These are phyloP conservation scores for Dothistroma pini DNA, from an alignment of 2,329 filamentous ascomycete species.

Conservation along the genomic window DNA sequence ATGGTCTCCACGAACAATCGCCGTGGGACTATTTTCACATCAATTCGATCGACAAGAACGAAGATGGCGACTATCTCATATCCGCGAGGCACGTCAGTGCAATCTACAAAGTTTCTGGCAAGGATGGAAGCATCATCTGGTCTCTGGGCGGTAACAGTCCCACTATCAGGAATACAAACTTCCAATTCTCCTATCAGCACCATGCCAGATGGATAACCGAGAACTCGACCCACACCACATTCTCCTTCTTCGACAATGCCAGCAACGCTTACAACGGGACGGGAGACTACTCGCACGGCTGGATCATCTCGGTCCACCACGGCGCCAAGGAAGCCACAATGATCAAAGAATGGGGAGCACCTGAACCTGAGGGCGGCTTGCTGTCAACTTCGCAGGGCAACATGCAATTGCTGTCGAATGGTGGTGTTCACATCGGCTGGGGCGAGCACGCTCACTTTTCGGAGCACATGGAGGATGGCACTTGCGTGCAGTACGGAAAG, in stretches of 20 bases:
- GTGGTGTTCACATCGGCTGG: conserved; percentile 57
- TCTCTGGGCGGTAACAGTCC: conserved; percentile 48
- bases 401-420: conserved; percentile 53
- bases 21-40: conserved; percentile 57
- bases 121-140: conserved; percentile 48
- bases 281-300: conserved; percentile 41
- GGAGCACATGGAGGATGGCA: conserved; percentile 46
- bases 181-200: conserved; percentile 52
- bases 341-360: conserved; percentile 48
- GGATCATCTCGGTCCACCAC: conserved; percentile 47
- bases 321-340: conserved; percentile 42
- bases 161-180: conserved; percentile 47
- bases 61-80: conserved; percentile 48
- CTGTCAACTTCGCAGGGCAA: conserved; percentile 51
- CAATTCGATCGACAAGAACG: conserved; percentile 52
- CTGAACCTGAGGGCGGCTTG: conserved; percentile 44
- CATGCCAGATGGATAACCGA: conserved; percentile 49
- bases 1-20: conserved; percentile 44
- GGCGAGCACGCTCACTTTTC: conserved; percentile 46
- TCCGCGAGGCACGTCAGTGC: conserved; percentile 47
- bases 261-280: conserved; percentile 47
- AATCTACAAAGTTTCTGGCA: conserved; percentile 48
- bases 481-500: conserved; percentile 52
- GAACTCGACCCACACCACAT: conserved; percentile 46
- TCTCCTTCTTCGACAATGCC: conserved; percentile 55